phyloP scores from a whole-genome alignment of 805 yeast genomes.

The Lachancea waltii region DNA sequence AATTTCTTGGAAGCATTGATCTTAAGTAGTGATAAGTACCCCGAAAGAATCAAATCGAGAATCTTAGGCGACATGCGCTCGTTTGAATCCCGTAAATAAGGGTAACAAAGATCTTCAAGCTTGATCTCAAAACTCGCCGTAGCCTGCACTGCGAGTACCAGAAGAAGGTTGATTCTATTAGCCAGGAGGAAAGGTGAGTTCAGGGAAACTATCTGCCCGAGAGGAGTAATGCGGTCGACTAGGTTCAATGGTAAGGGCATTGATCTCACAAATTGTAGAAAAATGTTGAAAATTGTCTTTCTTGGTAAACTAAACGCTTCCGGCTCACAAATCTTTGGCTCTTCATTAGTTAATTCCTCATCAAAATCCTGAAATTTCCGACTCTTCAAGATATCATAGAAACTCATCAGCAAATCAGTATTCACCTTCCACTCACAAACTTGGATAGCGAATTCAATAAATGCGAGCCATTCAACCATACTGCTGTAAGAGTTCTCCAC shows the following conservation, averaged over 20 bases:
- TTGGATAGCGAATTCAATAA: slow-evolving; percentile 17
- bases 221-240: slow-evolving; percentile 26
- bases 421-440: slow-evolving; percentile 31
- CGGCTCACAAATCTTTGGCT: slow-evolving; percentile 8
- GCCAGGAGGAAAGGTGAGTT: slow-evolving; percentile 19
- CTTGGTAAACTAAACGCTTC: background rate
- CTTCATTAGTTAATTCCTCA: slow-evolving; percentile 14
- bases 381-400: slow-evolving; percentile 22
- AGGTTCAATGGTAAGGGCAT: slow-evolving; percentile 12
- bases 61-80: slow-evolving; percentile 3
- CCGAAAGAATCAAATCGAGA: slow-evolving; percentile 10
- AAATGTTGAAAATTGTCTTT: slow-evolving; percentile 21
- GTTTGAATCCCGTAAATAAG: slow-evolving; percentile 9
- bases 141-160: slow-evolving; percentile 20
- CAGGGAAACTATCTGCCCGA: slow-evolving; percentile 19
- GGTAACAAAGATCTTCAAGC: slow-evolving; percentile 19
- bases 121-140: slow-evolving; percentile 19
- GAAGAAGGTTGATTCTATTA: slow-evolving; percentile 26
- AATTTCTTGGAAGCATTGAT: slow-evolving; percentile 11
- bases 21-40: slow-evolving; percentile 11
- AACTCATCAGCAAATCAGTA: slow-evolving; percentile 44
- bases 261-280: slow-evolving; percentile 15
- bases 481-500: slow-evolving; percentile 11
- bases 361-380: slow-evolving; percentile 25
- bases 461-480: slow-evolving; percentile 14